These are phyloP conservation scores for Aciculoconidium aculeatum DNA, from an alignment of 805 yeast genomes.

Conservation along the genomic window DNA sequence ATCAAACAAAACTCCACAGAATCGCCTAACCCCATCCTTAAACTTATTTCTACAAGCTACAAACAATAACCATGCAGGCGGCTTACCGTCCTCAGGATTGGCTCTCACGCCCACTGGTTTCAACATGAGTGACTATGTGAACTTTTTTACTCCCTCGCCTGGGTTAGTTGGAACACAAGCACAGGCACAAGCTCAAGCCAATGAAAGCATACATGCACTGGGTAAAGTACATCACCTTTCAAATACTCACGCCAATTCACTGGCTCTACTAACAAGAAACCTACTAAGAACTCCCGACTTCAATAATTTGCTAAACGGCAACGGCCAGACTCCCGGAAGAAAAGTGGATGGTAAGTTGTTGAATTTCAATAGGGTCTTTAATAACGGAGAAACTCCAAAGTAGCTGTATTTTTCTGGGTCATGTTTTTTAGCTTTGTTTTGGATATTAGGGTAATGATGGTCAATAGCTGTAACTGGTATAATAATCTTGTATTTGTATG, in stretches of 20 bases:
- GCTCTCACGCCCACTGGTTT: constrained; percentile 59
- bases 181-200: constrained; percentile 3
- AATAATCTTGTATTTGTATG: too few relatives aligned
- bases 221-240: constrained; percentile 6
- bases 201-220: too few relatives aligned
- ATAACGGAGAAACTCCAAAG: constrained; percentile 10
- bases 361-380: constrained; percentile 35
- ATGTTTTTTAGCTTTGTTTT: constrained; percentile 1
- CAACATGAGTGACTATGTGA: constrained; percentile 79
- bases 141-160: constrained; percentile 72
- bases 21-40: constrained; percentile 35
- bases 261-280: constrained; percentile 13
- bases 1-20: constrained; percentile 33
- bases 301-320: constrained; percentile 21
- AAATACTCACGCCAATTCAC: constrained; percentile 7
- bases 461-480: too few relatives aligned
- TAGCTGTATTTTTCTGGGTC: constrained; percentile 3
- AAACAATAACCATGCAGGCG: constrained; percentile 13
- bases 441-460: background rate
- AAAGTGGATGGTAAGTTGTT: constrained; percentile 39
- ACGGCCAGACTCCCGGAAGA: constrained; percentile 10
- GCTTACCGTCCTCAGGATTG: constrained; percentile 37
- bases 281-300: constrained; percentile 39
- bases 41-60: constrained; percentile 23
- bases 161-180: constrained; percentile 14